These are phyloP conservation scores for Emergomyces orientalis DNA, from an alignment of 2,329 filamentous ascomycete genomes.

Conservation along the genomic window DNA sequence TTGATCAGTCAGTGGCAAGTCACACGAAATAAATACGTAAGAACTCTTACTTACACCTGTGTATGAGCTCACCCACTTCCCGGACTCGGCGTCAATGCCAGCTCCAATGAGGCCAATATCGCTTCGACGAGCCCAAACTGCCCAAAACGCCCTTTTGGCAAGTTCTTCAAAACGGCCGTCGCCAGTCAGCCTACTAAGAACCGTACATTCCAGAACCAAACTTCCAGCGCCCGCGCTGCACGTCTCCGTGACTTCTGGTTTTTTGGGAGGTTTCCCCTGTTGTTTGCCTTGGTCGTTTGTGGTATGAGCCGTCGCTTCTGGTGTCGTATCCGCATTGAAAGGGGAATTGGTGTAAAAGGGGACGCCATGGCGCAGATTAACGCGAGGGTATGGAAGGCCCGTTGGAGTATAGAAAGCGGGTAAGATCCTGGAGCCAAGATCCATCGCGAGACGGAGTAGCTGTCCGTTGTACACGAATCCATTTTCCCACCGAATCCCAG, in stretches of 20 bases:
- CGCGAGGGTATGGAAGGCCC: conserved; percentile 85
- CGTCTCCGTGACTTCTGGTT: conserved; percentile 78
- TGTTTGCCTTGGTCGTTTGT: neutral
- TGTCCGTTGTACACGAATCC: conserved; percentile 82
- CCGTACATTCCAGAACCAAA: conserved; percentile 84
- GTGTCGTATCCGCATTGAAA: conserved; percentile 44
- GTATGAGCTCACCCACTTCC: conserved; percentile 77
- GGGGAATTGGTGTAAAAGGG: conserved; percentile 88
- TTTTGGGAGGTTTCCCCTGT: neutral
- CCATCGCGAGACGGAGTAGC: conserved; percentile 75
- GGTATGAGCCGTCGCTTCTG: conserved; percentile 10
- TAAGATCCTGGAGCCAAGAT: conserved; percentile 72
- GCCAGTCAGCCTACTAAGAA: conserved; percentile 77
- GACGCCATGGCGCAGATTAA: conserved; percentile 83
- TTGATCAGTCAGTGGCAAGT: conserved; percentile 12
- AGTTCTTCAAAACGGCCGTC: conserved; percentile 80
- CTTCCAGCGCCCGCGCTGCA: conserved; percentile 96
- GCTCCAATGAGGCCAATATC: conserved; percentile 79
- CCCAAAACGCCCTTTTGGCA: conserved; percentile 91
- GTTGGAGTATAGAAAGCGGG: conserved; percentile 89
- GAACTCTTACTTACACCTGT: conserved; percentile 49
- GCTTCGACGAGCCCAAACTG: conserved; percentile 84
- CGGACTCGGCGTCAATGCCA: conserved; percentile 84
- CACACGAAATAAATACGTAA: conserved; percentile 5
- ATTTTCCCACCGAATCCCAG: conserved; percentile 59